Percentiles rank a stretch among this genome's conserved stretches.
phyloP scores from a whole-genome alignment of 116 monocot species.

The Iris pallida region DNA sequence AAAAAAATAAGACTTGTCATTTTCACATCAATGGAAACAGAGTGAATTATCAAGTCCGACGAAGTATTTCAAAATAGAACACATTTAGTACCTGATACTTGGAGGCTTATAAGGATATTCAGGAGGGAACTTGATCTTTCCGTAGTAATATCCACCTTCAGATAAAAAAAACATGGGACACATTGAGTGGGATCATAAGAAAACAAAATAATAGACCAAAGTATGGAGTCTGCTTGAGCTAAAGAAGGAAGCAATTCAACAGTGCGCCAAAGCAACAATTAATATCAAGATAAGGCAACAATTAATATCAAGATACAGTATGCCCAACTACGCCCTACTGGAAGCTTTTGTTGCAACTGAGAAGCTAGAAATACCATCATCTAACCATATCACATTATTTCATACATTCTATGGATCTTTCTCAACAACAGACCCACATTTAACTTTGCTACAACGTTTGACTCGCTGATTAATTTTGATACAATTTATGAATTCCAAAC shows the following conservation, averaged over 20 bases:
- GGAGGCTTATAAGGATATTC: slow-evolving; percentile 96
- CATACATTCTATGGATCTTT: no score
- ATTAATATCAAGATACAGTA: background rate
- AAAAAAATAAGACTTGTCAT: slow-evolving; percentile 9
- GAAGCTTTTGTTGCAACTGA: no score
- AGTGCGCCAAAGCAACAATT: background rate
- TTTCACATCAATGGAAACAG: background rate
- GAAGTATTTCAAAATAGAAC: background rate
- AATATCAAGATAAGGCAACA: slow-evolving; percentile 5
- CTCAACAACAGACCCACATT: no score
- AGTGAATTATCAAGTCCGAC: background rate
- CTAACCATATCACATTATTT: no score
- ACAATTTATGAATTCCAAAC: no score
- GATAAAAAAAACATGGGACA: slow-evolving; percentile 4
- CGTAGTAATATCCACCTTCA: slow-evolving; percentile 89
- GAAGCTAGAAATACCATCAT: no score
- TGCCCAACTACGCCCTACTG: no score
- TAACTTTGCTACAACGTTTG: no score
- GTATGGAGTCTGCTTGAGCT: no score
- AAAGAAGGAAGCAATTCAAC: no score
- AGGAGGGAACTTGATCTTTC: slow-evolving; percentile 89
- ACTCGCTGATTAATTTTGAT: no score
- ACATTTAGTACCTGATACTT: slow-evolving; percentile 65
- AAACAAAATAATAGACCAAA: background rate
- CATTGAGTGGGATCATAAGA: background rate